Base-by-base conservation (phyloP, 805 yeast species). In the Wickerhamomyces kurtzmanii region DNA sequence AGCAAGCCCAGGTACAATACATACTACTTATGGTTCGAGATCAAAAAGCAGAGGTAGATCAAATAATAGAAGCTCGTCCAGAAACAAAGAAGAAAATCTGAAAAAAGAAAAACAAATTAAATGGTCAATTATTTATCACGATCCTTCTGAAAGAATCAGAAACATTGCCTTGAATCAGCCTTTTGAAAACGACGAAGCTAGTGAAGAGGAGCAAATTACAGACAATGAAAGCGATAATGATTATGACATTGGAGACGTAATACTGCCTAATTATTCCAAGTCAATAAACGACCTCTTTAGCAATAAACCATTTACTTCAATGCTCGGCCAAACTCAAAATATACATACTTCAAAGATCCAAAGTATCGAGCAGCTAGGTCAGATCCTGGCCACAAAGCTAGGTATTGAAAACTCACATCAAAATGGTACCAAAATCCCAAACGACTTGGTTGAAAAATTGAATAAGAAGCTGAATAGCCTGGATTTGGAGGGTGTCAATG, bases 101-200 rank as follows among this genome's bases (percentile, higher is more conserved):
- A 33, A 47, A 12, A 47, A 47, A 17, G 55, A 49, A 26, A 61
- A 59, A 34, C 69, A 63, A 21, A 43, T 70, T 31, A 68, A 68
- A 39, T 78, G 80, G 75, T 68, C 82, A 1, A 75, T 81, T 23
- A 63, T 82, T 26, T 68, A 70, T 30, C 81, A 74, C 40, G 87
- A 81, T 41, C 93, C 93, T 0, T 75, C 76, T 36, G 80, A 76
- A 41, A 55, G 91, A 33, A 48, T 78, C 20, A 44, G 36, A 12
- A 5, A 29, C 31, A n/a, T n/a, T n/a, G n/a, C n/a, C n/a, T n/a
- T n/a, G n/a, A n/a, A n/a, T n/a, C n/a, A 27, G 5, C 30, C 26
- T 6, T 41, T 32, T 17, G 38, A 20, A 8, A 38, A 33, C 15
- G 38, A 34, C 7, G 57, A 53, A 6, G 32, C 36, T 8, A 66